Conservation (phyloP, 2,329 filamentous ascomycete genomes). For the Aspergillus ochraceus region DNA sequence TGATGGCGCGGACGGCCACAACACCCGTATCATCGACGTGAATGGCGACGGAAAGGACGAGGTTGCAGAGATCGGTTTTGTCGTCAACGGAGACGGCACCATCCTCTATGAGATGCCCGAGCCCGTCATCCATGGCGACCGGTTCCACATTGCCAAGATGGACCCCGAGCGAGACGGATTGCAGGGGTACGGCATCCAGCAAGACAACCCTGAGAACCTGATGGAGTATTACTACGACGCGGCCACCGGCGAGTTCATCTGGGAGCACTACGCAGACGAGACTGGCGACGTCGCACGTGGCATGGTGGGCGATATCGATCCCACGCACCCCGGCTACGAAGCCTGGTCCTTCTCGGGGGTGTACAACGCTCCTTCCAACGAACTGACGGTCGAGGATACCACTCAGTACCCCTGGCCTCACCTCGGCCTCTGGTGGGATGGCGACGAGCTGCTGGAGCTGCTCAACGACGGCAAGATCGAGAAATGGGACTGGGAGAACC, state of each 20-base stretch:
- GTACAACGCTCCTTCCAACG: constrained; percentile 1
- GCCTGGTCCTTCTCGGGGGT: constrained; percentile 6
- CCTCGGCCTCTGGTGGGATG: constrained; percentile 3
- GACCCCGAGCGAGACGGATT: constrained; percentile 7
- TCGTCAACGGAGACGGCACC: constrained; percentile 5
- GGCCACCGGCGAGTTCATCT: not conserved
- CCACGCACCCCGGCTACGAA: not conserved
- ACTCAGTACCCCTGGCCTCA: constrained; percentile 1
- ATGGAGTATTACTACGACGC: constrained; percentile 11
- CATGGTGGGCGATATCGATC: constrained; percentile 6
- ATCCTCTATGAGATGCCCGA: not conserved
- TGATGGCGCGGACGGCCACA: constrained; percentile 3
- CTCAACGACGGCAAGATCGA: constrained; percentile 3
- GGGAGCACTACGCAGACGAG: constrained; percentile 2
- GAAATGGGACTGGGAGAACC: constrained; percentile 3
- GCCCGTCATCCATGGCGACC: constrained; percentile 4
- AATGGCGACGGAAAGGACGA: constrained; percentile 7
- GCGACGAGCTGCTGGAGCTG: constrained; percentile 3
- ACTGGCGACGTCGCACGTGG: constrained; percentile 5
- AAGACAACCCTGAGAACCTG: not conserved
- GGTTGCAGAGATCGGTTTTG: constrained; percentile 7
- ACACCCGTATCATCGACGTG: constrained; percentile 5
- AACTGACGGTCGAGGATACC: not conserved
- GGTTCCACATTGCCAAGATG: constrained; percentile 5
- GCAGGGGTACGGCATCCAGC: constrained; percentile 7